These are phyloP conservation scores for Podaxis rugospora DNA, from an alignment of 768 basidiomycete species.

Conservation along the genomic window DNA sequence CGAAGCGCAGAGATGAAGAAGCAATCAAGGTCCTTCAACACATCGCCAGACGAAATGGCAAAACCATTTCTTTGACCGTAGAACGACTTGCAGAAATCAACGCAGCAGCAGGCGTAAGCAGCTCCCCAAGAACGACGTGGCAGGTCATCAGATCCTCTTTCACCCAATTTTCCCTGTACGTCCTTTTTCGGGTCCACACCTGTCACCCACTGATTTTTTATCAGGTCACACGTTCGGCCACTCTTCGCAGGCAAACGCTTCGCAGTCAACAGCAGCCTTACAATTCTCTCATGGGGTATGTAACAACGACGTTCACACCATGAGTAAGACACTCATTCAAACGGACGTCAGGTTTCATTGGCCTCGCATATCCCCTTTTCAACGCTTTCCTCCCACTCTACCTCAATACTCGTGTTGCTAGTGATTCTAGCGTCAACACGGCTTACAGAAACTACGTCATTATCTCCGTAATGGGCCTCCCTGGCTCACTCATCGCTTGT, in stretches of 20 bases:
- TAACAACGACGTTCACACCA: neutral
- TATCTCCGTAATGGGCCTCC: constrained; percentile 41
- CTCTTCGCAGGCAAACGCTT: constrained; percentile 42
- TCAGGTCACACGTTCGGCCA: constrained; percentile 45
- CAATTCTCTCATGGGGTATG: constrained; percentile 49
- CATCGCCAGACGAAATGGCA: constrained; percentile 45
- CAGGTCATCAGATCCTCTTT: constrained; percentile 30
- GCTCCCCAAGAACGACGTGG: constrained; percentile 19
- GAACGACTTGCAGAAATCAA: constrained; percentile 30
- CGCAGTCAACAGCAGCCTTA: constrained; percentile 41
- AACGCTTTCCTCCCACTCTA: constrained; percentile 48
- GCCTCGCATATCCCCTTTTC: constrained; percentile 52
- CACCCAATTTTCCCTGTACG: constrained; percentile 36
- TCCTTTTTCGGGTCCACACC: neutral
- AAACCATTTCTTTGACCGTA: constrained; percentile 37
- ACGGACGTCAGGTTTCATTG: constrained; percentile 32
- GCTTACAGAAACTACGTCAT: constrained; percentile 49
- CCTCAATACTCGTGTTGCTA: constrained; percentile 30
- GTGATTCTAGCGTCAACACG: constrained; percentile 17
- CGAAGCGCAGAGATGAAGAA: constrained; percentile 52
- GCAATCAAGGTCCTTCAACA: constrained; percentile 47
- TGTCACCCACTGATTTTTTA: neutral
- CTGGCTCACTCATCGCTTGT: constrained; percentile 44
- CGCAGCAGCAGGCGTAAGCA: constrained; percentile 20
- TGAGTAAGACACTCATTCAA: neutral